Conservation (phyloP, 805 yeast genomes). For the Hanseniaspora mollemarum region DNA sequence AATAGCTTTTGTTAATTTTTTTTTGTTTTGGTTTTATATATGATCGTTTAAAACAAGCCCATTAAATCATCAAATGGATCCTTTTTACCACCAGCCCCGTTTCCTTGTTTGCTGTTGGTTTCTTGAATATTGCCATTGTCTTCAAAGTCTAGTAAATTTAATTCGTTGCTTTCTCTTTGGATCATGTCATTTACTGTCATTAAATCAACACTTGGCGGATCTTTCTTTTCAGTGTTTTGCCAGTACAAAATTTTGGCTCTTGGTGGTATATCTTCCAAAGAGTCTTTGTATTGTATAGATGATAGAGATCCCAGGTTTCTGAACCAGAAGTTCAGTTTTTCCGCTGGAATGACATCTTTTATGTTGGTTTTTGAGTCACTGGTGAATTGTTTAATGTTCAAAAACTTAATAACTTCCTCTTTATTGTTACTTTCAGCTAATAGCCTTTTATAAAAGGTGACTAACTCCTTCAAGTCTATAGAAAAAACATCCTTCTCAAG, state of each 20-base stretch:
- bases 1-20: background rate
- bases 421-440: background rate
- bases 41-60: background rate
- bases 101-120: background rate
- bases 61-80: slow-evolving; percentile 12
- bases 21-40: background rate
- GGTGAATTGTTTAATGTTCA: slow-evolving; percentile 6
- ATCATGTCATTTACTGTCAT: slow-evolving; percentile 10
- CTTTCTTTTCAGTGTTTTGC: slow-evolving; percentile 1
- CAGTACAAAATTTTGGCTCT: slow-evolving; percentile 12
- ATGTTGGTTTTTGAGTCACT: background rate
- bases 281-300: slow-evolving; percentile 1
- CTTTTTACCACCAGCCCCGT: background rate
- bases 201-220: background rate
- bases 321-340: slow-evolving; percentile 13
- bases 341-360: slow-evolving; percentile 8
- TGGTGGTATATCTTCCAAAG: slow-evolving; percentile 13
- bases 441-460: slow-evolving; percentile 2
- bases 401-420: background rate
- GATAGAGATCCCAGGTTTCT: slow-evolving; percentile 7
- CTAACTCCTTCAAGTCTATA: slow-evolving; percentile 7
- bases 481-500: slow-evolving; percentile 4
- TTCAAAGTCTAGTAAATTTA: slow-evolving; percentile 11
- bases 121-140: slow-evolving; percentile 3
- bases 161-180: slow-evolving; percentile 10